phyloP scores from a whole-genome alignment of 306 rosid genomes.

The Cotoneaster glaucophyllus region DNA sequence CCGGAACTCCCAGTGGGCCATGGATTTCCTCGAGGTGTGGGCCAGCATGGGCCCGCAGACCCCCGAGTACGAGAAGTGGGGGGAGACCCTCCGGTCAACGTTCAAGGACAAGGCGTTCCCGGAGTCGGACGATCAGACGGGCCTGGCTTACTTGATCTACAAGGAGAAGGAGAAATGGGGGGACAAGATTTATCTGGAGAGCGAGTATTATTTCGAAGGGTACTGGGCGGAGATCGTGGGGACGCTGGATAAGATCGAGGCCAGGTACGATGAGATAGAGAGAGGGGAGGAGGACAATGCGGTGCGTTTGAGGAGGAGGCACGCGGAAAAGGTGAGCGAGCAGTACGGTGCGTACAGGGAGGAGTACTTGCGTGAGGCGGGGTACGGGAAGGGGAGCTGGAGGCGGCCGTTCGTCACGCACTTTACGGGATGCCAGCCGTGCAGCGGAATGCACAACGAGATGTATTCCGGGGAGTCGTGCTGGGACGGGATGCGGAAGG shows the following conservation, averaged over 20 bases:
- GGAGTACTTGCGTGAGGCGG: constrained; percentile 29
- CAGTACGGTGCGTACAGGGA: constrained; percentile 51
- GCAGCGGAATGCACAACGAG: constrained; percentile 66
- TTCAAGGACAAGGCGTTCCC: constrained; percentile 74
- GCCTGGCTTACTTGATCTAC: constrained; percentile 65
- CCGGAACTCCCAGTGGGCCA: constrained; percentile 82
- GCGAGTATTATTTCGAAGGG: constrained; percentile 63
- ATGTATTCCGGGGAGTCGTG: constrained; percentile 52
- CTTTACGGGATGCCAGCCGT: constrained; percentile 88
- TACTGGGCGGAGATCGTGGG: constrained; percentile 65
- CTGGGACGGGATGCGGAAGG: constrained; percentile 67
- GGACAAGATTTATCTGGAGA: constrained; percentile 63
- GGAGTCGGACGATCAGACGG: constrained; percentile 92
- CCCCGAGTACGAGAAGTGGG: constrained; percentile 63
- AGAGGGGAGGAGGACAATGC: constrained; percentile 7
- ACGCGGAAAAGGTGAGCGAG: constrained; percentile 69
- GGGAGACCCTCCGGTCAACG: constrained; percentile 33
- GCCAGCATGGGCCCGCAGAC: constrained; percentile 89
- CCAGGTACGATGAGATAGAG: constrained; percentile 37
- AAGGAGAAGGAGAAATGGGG: constrained; percentile 52
- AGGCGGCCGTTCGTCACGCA: constrained; percentile 80
- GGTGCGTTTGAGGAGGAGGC: constrained; percentile 48
- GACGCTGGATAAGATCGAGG: constrained; percentile 32
- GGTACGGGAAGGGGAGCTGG: constrained; percentile 39
- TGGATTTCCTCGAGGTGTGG: constrained; percentile 72